Base-by-base conservation (phyloP, 768 basidiomycete genomes). In the Naganishia friedmannii region DNA sequence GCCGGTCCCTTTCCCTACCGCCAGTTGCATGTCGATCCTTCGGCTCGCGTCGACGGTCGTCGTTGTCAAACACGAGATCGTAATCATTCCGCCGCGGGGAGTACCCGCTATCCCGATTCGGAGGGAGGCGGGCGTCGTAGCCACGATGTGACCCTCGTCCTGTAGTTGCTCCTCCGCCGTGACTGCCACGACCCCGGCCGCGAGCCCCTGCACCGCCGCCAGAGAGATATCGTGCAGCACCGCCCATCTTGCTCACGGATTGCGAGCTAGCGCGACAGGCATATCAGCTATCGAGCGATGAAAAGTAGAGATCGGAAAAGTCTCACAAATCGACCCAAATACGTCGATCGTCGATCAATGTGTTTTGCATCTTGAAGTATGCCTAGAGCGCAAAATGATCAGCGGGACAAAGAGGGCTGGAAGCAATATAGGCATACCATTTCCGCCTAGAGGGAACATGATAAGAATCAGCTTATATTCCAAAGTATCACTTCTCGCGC, bases 311-410 rank as follows among this genome's bases (percentile, higher is more conserved):
- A 53, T 63, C 32, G 45, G 67, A 23, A 65, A n/a, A n/a, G 45
- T 85, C 90, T 71, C 75, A 94, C 90, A 99, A 98, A 82, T 98
- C 96, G 72, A 99, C 95, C 92, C 95, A 98, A 76, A 99, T 98
- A 15, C 96, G 87, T 17, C 93, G 87, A 81, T 99, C 96, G 78
- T 99, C 96, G 15, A 99, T 90, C 13, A 99, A 84, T 0, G 98
- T 96, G 76, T 98, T 98, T 79, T 98, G 96, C 96, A 99, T 99
- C 81, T 98, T 99, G 83, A 98, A 94, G 81, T 98, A 99, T 10
- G 92, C 96, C 90, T 93, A 42, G 7, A 42, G 15, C 2, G 42
- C 7, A 42, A 10, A 13, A 42, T 42, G 42, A 13, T 42, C 42
- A 42, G 42, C 42, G 42, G 42, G 42, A 42, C 42, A 42, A 8